phyloP scores from a whole-genome alignment of 2,329 filamentous ascomycete genomes.

The Diaporthe sp. region DNA sequence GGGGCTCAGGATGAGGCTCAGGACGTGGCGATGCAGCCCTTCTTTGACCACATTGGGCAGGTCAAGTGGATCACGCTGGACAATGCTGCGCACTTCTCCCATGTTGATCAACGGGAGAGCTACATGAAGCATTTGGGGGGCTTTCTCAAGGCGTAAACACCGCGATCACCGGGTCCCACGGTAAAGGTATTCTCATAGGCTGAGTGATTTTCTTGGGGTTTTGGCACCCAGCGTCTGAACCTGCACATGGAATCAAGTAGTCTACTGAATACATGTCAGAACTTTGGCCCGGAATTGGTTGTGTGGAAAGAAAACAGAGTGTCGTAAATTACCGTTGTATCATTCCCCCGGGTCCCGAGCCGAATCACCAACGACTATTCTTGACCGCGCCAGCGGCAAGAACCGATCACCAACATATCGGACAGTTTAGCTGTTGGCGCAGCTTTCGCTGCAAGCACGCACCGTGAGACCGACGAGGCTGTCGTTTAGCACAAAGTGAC shows the following conservation, averaged over 20 bases:
- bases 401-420: background rate
- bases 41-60: conserved; percentile 52
- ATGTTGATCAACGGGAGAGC: conserved; percentile 50
- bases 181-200: background rate
- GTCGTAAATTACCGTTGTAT: background rate
- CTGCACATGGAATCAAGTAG: no score
- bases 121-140: conserved; percentile 46
- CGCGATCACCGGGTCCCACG: no score
- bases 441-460: background rate
- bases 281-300: background rate
- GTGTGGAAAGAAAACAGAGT: no score
- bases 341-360: background rate
- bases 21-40: conserved; percentile 52
- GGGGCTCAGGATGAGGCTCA: conserved; percentile 53
- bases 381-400: background rate
- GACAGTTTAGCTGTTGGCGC: no score
- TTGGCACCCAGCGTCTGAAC: background rate
- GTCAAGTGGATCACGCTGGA: conserved; percentile 55
- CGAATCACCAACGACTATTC: background rate
- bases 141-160: conserved; percentile 40
- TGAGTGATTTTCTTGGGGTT: background rate
- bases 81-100: conserved; percentile 52
- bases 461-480: background rate
- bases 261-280: background rate
- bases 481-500: background rate